These are phyloP conservation scores for Termitomyces sp. DNA, from an alignment of 768 basidiomycete genomes.

Conservation along the genomic window DNA sequence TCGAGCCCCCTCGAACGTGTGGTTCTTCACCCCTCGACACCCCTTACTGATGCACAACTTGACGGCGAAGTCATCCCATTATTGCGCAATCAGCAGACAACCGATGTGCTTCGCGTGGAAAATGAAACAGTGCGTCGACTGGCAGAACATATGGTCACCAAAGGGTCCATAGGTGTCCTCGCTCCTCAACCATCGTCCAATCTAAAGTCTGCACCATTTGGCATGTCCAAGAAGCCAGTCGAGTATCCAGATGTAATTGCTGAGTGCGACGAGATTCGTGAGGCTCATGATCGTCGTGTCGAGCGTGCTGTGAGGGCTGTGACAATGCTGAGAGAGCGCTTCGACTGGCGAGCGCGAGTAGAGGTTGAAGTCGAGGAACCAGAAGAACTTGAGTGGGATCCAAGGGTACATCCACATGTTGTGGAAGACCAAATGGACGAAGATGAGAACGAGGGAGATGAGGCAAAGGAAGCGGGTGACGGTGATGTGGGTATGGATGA, in stretches of 20 bases:
- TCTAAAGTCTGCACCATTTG: constrained; percentile 7
- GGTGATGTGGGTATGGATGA: constrained; percentile 22
- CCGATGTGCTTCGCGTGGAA: constrained; percentile 69
- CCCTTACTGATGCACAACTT: constrained; percentile 61
- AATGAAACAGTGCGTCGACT: constrained; percentile 70
- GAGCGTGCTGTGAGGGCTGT: constrained; percentile 81
- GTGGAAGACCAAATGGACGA: constrained; percentile 9
- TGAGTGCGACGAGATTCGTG: constrained; percentile 65
- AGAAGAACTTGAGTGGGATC: constrained; percentile 74
- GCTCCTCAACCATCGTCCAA: constrained; percentile 26
- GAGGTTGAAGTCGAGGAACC: constrained; percentile 78
- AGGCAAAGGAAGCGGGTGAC: constrained; percentile 26
- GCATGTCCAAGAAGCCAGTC: constrained; percentile 30
- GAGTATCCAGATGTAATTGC: constrained; percentile 62
- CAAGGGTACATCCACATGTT: constrained; percentile 29
- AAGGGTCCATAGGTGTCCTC: constrained; percentile 51
- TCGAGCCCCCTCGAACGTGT: constrained; percentile 61
- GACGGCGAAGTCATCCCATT: constrained; percentile 74
- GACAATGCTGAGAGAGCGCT: constrained; percentile 71
- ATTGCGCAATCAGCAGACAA: constrained; percentile 77
- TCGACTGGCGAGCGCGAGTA: constrained; percentile 81
- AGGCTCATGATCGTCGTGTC: constrained; percentile 71
- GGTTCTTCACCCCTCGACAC: constrained; percentile 58
- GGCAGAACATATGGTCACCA: constrained; percentile 61
- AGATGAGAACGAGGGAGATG: constrained; percentile 23